Evolutionary conservation across 1,284 basidiomycete species (phyloP).

Genomic region (Naganishia sp.): DNA sequence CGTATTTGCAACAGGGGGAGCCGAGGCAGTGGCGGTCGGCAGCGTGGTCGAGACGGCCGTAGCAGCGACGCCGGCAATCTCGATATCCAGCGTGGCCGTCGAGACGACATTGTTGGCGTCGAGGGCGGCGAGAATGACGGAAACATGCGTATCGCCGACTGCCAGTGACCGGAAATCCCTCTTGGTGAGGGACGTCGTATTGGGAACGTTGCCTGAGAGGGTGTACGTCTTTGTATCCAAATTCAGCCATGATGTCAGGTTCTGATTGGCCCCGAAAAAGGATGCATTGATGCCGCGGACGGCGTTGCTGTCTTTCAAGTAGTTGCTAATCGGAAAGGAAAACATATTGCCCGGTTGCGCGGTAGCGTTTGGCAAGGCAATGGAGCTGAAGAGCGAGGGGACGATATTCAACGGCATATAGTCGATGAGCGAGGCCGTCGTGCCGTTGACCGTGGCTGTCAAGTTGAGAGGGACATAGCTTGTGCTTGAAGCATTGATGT

Average conservation of each 20-base stretch:
- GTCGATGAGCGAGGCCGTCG: slow-evolving; percentile 39
- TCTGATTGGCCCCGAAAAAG: slow-evolving; percentile 41
- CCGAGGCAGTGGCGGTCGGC: slow-evolving; percentile 36
- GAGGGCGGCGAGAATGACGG: slow-evolving; percentile 44
- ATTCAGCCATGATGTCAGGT: slow-evolving; percentile 52
- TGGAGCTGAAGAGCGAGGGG: slow-evolving; percentile 54
- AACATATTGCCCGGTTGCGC: slow-evolving; percentile 45
- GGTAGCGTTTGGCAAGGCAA: slow-evolving; percentile 50
- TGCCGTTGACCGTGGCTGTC: slow-evolving; percentile 41
- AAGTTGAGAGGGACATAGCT: slow-evolving; percentile 49
- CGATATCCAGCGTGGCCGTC: slow-evolving; percentile 38
- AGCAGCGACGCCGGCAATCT: slow-evolving; percentile 40
- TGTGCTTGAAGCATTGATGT: slow-evolving; percentile 53
- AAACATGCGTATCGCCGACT: slow-evolving; percentile 36
- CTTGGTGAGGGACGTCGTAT: slow-evolving; percentile 34
- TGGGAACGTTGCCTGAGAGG: slow-evolving; percentile 47
- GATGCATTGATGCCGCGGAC: slow-evolving; percentile 39
- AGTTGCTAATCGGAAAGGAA: slow-evolving; percentile 43
- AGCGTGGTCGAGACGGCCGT: slow-evolving; percentile 35
- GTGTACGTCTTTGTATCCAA: slow-evolving; percentile 49
- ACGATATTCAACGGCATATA: slow-evolving; percentile 52
- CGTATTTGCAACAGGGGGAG: slow-evolving; percentile 28
- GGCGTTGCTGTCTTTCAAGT: slow-evolving; percentile 42
- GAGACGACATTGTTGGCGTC: slow-evolving; percentile 38
- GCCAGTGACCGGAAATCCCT: slow-evolving; percentile 11